Conservation (phyloP, 306 rosid genomes). For the Trifolium subterraneum region DNA sequence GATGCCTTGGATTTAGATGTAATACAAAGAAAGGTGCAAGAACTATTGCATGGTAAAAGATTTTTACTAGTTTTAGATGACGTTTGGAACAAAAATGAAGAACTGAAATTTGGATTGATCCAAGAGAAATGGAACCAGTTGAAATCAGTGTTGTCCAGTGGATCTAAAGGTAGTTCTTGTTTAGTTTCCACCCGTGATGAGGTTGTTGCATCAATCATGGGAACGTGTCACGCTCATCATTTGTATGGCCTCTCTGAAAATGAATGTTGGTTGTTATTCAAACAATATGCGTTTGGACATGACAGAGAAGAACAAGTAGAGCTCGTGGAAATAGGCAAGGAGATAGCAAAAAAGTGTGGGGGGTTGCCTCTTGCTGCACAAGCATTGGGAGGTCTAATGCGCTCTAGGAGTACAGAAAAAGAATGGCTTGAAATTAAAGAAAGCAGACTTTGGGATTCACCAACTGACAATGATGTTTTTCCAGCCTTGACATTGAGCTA, state of each 20-base stretch:
- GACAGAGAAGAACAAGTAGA: neutral
- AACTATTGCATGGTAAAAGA: neutral
- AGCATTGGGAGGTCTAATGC: neutral
- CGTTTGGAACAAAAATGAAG: neutral
- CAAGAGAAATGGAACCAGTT: neutral
- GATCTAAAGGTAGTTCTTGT: neutral
- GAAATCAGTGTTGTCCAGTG: neutral
- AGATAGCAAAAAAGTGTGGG: neutral
- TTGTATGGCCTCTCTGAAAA: neutral
- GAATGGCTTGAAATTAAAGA: conserved; percentile 6
- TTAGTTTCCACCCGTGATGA: conserved; percentile 7
- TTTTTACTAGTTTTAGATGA: neutral
- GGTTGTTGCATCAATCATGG: neutral
- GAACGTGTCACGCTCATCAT: neutral
- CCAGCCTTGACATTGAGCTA: conserved; percentile 3
- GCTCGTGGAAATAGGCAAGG: neutral
- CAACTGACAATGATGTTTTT: neutral
- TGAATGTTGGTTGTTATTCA: neutral
- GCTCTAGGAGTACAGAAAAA: neutral
- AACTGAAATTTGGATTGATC: neutral
- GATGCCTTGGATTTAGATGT: neutral
- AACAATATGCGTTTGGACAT: neutral
- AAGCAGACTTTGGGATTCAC: neutral
- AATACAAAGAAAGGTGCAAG: neutral
- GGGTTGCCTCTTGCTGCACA: neutral